Conservation (phyloP, 345 rosid genomes). For the Pseudoturritis turrita region DNA sequence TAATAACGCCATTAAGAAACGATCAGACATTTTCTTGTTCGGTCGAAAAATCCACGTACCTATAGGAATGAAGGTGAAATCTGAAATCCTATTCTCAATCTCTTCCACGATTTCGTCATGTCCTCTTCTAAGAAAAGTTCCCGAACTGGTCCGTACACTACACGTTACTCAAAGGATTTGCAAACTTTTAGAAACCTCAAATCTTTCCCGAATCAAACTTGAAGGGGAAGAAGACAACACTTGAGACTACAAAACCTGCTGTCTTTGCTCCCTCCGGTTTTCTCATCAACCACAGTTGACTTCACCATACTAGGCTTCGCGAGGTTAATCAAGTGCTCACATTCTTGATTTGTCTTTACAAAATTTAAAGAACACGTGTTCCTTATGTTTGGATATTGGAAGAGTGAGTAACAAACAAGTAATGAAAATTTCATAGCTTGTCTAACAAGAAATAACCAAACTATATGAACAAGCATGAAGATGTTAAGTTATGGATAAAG, state of each 20-base stretch:
- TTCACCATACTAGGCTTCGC: conserved; percentile 76
- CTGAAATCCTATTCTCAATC: conserved; percentile 79
- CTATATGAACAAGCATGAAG: neutral
- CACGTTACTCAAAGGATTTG: neutral
- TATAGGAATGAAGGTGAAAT: conserved; percentile 65
- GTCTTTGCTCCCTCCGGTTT: conserved; percentile 70
- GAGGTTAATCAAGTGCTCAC: conserved; percentile 64
- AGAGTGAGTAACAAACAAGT: no score
- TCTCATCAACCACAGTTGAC: conserved; percentile 65
- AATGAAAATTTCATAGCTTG: conserved; percentile 16
- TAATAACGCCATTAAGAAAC: neutral
- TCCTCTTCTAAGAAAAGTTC: conserved; percentile 71
- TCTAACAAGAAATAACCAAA: neutral
- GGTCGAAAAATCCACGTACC: neutral
- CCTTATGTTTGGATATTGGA: no score
- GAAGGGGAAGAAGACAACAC: neutral
- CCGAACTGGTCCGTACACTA: conserved; percentile 86
- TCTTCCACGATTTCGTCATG: conserved; percentile 58
- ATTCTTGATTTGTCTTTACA: conserved; percentile 59
- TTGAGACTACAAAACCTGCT: conserved; percentile 47
- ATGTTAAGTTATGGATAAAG: neutral
- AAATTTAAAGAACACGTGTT: neutral
- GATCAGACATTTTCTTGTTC: neutral
- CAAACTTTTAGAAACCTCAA: neutral
- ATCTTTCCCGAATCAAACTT: neutral